Evolutionary conservation across 2,329 filamentous ascomycete genomes (phyloP), one percentile per base, ranked within the genome.

Genomic region (Calonectria multiphialidica): DNA sequence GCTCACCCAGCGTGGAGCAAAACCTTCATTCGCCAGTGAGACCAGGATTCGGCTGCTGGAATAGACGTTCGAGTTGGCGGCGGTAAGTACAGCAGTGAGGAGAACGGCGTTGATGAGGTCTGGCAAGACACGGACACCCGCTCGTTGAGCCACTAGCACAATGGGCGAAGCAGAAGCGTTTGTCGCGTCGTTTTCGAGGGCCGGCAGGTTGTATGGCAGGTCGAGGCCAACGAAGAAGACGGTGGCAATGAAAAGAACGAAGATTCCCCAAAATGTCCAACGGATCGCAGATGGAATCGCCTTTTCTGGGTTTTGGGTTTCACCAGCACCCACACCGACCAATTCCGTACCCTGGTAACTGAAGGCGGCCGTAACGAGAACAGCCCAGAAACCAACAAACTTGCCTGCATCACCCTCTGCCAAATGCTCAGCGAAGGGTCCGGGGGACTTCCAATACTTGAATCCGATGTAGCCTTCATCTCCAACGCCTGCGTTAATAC

Each of bases 401-500:
- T 62, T 55, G n/a, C 66, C 66, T 23, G 66, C 59, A 7, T 28
- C 66, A 1, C 66, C 66, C 3, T 30, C 40, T 3, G 45, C 37
- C 63, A 40, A 16, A 23, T 66, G 33, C 28, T 66, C 63, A 5
- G 63, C 63, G 25, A 66, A 64, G 33, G 66, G 59, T 2, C 66
- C 66, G 5, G 66, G 82, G 25, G 82, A 70, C 28, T 80, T 77
- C 83, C 83, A 85, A 59, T 85, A 83, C 68, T 78, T 76, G 74
- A 88, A 89, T 3, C 86, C 87, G 1, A 89, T 78, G 10, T 83
- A 81, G 25, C 86, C 83, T 64, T 84, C 82, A 25, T 80, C 81
- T 1, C 83, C 86, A 30, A 87, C 87, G 13, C 87, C 87, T 40
- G 87, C 84, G 73, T 85, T 85, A 21, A 89, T 80, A 16, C 88